A percentile compares a stretch with the other conserved stretches of the same genome.
phyloP scores from a whole-genome alignment of 2,329 filamentous ascomycete species.

The Pseudogymnoascus verrucosus region DNA sequence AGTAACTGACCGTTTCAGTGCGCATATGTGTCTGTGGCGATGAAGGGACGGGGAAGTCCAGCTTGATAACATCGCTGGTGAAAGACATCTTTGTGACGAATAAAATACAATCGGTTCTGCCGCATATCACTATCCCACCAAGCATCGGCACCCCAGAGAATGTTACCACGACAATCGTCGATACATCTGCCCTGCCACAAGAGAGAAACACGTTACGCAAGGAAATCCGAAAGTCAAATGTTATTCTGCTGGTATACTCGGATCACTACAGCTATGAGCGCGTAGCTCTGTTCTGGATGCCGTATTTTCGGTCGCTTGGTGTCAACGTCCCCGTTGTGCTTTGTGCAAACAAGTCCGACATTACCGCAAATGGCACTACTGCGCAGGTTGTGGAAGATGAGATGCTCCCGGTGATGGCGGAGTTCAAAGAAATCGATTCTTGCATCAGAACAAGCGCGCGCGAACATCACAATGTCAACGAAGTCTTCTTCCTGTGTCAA shows the following conservation, averaged over 20 bases:
- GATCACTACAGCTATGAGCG: slow-evolving; percentile 99
- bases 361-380: slow-evolving; percentile 65
- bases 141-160: slow-evolving; percentile 91
- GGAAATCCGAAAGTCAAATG: slow-evolving; percentile 93
- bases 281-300: slow-evolving; percentile 96
- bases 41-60: slow-evolving; percentile 90
- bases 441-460: slow-evolving; percentile 91
- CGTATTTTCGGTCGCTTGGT: slow-evolving; percentile 93
- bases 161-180: slow-evolving; percentile 94
- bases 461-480: slow-evolving; percentile 89
- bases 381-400: slow-evolving; percentile 89
- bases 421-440: slow-evolving; percentile 97
- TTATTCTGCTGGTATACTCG: slow-evolving; percentile 92
- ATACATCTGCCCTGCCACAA: slow-evolving; percentile 90
- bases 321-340: slow-evolving; percentile 96
- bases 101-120: slow-evolving; percentile 90
- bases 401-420: slow-evolving; percentile 96
- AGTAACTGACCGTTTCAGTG: slow-evolving; percentile 38
- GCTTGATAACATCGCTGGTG: slow-evolving; percentile 87
- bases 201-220: slow-evolving; percentile 84
- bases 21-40: slow-evolving; percentile 96
- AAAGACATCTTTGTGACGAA: slow-evolving; percentile 94
- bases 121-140: slow-evolving; percentile 89
- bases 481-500: slow-evolving; percentile 95
- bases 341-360: slow-evolving; percentile 95